Evolutionary conservation across 805 yeast species (phyloP).

Genomic region (Saccharomycopsis javanensis): DNA sequence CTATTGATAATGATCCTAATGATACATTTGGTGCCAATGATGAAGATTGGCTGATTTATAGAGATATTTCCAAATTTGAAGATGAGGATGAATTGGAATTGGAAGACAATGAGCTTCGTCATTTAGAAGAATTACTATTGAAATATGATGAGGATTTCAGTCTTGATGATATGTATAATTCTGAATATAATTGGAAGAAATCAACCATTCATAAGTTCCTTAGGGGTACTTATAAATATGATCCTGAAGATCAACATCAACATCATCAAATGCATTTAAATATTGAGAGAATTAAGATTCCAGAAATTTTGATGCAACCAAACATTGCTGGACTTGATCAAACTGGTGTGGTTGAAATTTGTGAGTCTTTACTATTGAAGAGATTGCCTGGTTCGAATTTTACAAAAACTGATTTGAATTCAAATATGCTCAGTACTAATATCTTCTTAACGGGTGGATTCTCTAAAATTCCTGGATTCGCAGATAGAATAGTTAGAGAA

Average conservation of each 20-base stretch:
- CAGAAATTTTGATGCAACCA: constrained; percentile 90
- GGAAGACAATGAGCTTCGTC: constrained; percentile 48
- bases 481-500: constrained; percentile 58
- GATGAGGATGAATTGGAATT: constrained; percentile 77
- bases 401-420: constrained; percentile 32
- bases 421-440: constrained; percentile 34
- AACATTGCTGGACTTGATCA: constrained; percentile 91
- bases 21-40: constrained; percentile 94
- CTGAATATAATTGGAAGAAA: constrained; percentile 76
- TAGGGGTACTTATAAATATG: constrained; percentile 83
- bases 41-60: constrained; percentile 88
- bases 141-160: constrained; percentile 80
- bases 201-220: constrained; percentile 73
- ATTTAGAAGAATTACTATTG: constrained; percentile 64
- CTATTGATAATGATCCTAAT: constrained; percentile 82
- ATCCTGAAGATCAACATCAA: constrained; percentile 73
- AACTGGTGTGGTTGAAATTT: constrained; percentile 80
- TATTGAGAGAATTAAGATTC: constrained; percentile 83
- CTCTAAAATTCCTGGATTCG: constrained; percentile 54
- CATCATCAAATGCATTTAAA: constrained; percentile 87
- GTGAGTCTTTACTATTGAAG: constrained; percentile 53
- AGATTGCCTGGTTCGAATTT: constrained; percentile 49
- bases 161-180: constrained; percentile 73
- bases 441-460: constrained; percentile 85
- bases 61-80: constrained; percentile 66